Conservation (phyloP, 768 basidiomycete genomes). For the Mycena leptocephala region DNA sequence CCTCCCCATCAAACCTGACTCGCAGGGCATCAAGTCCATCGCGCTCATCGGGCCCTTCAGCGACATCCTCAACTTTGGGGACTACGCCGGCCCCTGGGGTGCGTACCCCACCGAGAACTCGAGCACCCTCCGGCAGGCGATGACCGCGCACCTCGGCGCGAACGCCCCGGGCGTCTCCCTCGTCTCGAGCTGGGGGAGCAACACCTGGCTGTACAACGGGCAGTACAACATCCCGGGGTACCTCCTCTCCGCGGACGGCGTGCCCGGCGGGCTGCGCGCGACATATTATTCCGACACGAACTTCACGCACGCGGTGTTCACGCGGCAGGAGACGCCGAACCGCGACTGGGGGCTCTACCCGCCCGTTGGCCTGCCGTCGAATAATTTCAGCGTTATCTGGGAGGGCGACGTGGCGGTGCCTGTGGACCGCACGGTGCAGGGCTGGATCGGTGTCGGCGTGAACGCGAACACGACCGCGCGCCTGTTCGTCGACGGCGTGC, state of each 20-base stretch:
- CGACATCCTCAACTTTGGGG: conserved; percentile 44
- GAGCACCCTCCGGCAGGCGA: conserved; percentile 40
- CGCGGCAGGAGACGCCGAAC: conserved; percentile 41
- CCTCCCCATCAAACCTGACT: conserved; percentile 39
- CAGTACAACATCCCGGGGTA: conserved; percentile 44
- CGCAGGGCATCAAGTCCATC: conserved; percentile 35
- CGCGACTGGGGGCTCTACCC: conserved; percentile 46
- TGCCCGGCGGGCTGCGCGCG: conserved; percentile 30
- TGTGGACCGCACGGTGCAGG: conserved; percentile 38
- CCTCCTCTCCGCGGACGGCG: conserved; percentile 37
- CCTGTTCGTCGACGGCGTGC: conserved; percentile 38
- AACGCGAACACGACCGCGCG: conserved; percentile 42
- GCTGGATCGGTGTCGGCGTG: conserved; percentile 43
- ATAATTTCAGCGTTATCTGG: conserved; percentile 46
- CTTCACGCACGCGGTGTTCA: conserved; percentile 38
- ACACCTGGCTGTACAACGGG: conserved; percentile 43
- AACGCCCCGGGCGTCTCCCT: conserved; percentile 26
- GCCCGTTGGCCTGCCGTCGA: conserved; percentile 43
- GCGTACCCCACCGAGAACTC: conserved; percentile 37
- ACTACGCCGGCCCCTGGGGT: conserved; percentile 44
- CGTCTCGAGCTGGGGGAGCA: conserved; percentile 40
- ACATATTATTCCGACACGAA: conserved; percentile 44
- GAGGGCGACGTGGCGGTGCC: conserved; percentile 42
- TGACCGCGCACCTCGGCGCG: conserved; percentile 32
- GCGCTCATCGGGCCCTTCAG: conserved; percentile 44